Base-by-base conservation (phyloP, 768 basidiomycete genomes). In the Agaricus blazei region DNA sequence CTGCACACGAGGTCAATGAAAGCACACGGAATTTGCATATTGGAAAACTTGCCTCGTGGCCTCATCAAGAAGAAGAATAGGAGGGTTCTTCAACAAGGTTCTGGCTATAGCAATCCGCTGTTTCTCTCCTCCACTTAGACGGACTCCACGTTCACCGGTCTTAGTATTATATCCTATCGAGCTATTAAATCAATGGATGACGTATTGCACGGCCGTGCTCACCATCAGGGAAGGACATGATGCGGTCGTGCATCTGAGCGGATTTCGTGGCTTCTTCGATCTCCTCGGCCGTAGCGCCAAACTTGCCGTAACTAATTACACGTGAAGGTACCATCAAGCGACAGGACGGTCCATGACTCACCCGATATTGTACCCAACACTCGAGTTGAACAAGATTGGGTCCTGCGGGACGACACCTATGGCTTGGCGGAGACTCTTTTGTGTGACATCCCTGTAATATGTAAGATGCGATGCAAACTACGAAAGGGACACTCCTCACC, bases 391-490 rank as follows among this genome's bases (percentile, higher is more conserved):
- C 7, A 88, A 73, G 11, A 88, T 79, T 9, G 80, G 78, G 61
- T 93, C 91, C 65, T 97, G 92, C 0, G 96, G 94, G 2, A 98
- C 90, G 26, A 93, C 90, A 15, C 93, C 93, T 57, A 98, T 91
- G 0, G 88, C 80, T 59, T 82, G 79, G 34, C 94, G 79, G 23
- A 97, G 70, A 52, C 86, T 88, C 31, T 77, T 71, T 65, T 95
- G 91, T 0, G 93, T 94, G 5, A 98, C 82, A 56, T 94, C 83
- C 34, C 88, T 84, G 52, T 1, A 46, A 34, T n/a, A 26, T 9
- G 12, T 54, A 4, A 55, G 45, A 47, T 44, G 43, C 46, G 48
- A 28, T 49, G 8, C 7, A n/a, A 14, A 43, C 31, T 29, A 45
- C 26, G 15, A 47, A 26, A 40, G n/a, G 23, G 24, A 11, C 41